These are phyloP conservation scores for Metschnikowia continentalis DNA, from an alignment of 805 yeast genomes.

Conservation along the genomic window DNA sequence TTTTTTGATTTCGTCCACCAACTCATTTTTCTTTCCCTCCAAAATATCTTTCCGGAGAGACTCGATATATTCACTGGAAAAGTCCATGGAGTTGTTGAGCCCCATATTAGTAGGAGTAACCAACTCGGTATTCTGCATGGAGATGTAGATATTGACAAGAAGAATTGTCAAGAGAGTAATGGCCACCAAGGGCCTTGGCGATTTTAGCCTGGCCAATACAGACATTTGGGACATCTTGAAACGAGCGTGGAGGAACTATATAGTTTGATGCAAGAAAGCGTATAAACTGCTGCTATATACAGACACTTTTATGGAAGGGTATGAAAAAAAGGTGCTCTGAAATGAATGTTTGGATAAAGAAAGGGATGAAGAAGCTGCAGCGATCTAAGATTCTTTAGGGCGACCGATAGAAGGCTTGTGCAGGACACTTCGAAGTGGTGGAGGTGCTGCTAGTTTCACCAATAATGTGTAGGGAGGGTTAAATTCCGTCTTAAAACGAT, in stretches of 20 bases:
- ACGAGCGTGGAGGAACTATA: too few species aligned
- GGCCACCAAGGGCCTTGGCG: not conserved
- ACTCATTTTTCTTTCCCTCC: conserved; percentile 6
- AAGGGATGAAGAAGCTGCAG: too few species aligned
- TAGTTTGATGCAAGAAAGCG: too few species aligned
- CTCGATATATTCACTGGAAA: conserved; percentile 6
- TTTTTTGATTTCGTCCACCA: conserved; percentile 4
- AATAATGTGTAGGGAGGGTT: too few species aligned
- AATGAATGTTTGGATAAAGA: too few species aligned
- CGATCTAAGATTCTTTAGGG: too few species aligned
- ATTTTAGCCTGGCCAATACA: not conserved
- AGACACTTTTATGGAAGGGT: too few species aligned
- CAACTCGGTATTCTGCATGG: not conserved
- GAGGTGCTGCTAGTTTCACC: too few species aligned
- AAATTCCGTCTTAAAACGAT: too few species aligned
- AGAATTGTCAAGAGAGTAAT: not conserved
- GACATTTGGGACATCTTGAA: not conserved
- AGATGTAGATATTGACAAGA: not conserved
- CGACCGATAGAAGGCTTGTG: too few species aligned
- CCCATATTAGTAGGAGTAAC: conserved; percentile 4
- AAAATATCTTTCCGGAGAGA: conserved; percentile 7
- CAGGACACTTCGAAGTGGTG: too few species aligned
- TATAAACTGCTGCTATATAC: not conserved
- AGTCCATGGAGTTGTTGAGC: conserved; percentile 7
- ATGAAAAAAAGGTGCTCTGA: too few species aligned